These are phyloP conservation scores for Globisporangium alternatum DNA, from an alignment of 352 stramenopile genomes.

Conservation along the genomic window DNA sequence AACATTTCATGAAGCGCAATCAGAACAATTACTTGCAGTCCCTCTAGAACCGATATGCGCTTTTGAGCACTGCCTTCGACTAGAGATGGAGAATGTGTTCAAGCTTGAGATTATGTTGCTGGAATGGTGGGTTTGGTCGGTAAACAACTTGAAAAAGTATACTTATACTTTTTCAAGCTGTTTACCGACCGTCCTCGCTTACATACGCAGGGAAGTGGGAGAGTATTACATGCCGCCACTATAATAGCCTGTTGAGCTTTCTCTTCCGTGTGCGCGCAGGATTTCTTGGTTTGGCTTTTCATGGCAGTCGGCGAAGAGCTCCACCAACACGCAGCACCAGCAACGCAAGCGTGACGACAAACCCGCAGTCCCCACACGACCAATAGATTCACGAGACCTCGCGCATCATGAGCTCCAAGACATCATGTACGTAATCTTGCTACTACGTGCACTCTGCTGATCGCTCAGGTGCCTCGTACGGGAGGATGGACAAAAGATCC, in stretches of 20 bases:
- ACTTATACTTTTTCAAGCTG: no score
- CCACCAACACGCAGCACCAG: not conserved
- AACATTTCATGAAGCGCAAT: no score
- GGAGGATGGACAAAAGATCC: constrained; percentile 6
- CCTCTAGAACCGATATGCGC: no score
- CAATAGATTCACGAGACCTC: not conserved
- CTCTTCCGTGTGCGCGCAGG: not conserved
- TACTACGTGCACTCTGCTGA: not conserved
- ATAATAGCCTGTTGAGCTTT: not conserved
- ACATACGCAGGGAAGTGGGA: not conserved
- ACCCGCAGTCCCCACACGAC: not conserved
- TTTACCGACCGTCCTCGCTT: no score
- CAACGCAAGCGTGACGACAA: not conserved
- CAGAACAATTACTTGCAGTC: no score
- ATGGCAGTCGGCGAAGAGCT: constrained; percentile 9
- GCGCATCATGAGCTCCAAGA: constrained; percentile 29
- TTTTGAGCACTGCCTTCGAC: no score
- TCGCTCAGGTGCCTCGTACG: not conserved
- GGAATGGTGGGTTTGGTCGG: no score
- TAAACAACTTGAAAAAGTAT: no score
- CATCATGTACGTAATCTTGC: constrained; percentile 28
- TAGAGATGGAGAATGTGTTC: no score
- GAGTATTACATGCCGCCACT: not conserved
- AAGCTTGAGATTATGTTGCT: no score
- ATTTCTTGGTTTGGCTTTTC: constrained; percentile 11